Percentiles rank a stretch among this genome's conserved stretches.
phyloP scores from a whole-genome alignment of 1,284 basidiomycete species.

The Hypsizygus ulmarius region DNA sequence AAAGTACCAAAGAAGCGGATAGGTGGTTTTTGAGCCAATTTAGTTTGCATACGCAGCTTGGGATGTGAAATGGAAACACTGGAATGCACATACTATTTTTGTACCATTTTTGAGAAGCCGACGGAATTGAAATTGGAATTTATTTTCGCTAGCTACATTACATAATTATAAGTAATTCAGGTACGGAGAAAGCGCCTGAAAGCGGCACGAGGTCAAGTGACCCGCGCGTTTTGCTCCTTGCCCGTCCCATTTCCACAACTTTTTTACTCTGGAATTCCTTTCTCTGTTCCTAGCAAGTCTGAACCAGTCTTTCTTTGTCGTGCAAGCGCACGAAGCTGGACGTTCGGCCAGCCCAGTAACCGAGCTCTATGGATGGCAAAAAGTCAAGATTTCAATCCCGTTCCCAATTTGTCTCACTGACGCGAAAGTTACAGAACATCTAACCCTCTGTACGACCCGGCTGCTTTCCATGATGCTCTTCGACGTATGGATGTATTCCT shows the following conservation, averaged over 20 bases:
- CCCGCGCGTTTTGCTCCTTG: constrained; percentile 11
- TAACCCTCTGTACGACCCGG: constrained; percentile 59
- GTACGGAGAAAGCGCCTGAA: too few species aligned
- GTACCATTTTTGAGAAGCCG: too few species aligned
- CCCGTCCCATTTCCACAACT: constrained; percentile 18
- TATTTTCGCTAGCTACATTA: too few species aligned
- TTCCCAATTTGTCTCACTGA: constrained; percentile 21
- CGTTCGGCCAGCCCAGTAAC: constrained; percentile 55
- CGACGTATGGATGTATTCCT: constrained; percentile 47
- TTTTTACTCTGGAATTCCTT: constrained; percentile 9
- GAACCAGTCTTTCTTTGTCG: constrained; percentile 31
- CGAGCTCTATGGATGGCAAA: constrained; percentile 78
- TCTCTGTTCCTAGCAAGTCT: constrained; percentile 21
- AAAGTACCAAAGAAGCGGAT: constrained; percentile 65
- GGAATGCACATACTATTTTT: too few species aligned
- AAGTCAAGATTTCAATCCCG: constrained; percentile 37
- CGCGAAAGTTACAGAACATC: constrained; percentile 42
- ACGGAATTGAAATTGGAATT: too few species aligned
- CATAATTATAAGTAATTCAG: too few species aligned
- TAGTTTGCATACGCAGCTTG: neutral
- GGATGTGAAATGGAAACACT: too few species aligned
- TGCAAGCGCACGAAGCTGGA: constrained; percentile 64
- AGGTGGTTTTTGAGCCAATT: constrained; percentile 61
- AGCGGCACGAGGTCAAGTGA: constrained; percentile 17
- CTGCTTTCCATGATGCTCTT: constrained; percentile 61